Evolutionary conservation across 2,329 filamentous ascomycete species (phyloP).

Genomic region (Davidsoniella eucalypti): DNA sequence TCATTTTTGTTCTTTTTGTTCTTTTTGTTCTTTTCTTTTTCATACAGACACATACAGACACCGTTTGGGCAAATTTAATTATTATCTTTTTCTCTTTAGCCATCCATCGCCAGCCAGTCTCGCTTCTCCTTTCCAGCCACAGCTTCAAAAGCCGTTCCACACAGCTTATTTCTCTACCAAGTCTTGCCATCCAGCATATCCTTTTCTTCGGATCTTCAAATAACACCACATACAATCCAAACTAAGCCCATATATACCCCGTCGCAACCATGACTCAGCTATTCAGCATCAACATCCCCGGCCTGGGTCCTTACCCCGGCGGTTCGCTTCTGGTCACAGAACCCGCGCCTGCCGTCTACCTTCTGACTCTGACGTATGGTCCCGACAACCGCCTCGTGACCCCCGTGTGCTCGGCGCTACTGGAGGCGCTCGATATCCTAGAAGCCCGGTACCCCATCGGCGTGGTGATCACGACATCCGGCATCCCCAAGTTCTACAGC

Average conservation of each 20-base stretch:
- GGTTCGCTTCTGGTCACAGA: constrained; percentile 47
- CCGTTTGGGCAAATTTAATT: no score
- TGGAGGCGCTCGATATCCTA: constrained; percentile 58
- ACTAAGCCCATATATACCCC: background rate
- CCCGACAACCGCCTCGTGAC: constrained; percentile 64
- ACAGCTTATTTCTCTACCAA: background rate
- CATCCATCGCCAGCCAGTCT: no score
- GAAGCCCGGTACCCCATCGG: constrained; percentile 48
- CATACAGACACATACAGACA: no score
- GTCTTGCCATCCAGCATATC: background rate
- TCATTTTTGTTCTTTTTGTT: no score
- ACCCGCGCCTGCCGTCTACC: constrained; percentile 46
- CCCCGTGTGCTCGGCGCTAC: constrained; percentile 47
- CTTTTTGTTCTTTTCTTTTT: no score
- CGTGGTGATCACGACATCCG: constrained; percentile 61
- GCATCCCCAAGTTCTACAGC: constrained; percentile 63
- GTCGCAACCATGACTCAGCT: constrained; percentile 19
- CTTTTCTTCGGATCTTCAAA: background rate
- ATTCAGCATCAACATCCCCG: constrained; percentile 42
- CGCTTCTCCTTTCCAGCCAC: background rate
- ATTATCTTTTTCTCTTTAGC: no score
- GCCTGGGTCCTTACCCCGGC: constrained; percentile 27
- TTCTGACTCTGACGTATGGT: constrained; percentile 53
- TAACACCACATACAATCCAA: background rate
- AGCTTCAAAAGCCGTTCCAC: background rate